Conservation (phyloP, 2,329 filamentous ascomycete genomes). For the Hypoxylon sp. region DNA sequence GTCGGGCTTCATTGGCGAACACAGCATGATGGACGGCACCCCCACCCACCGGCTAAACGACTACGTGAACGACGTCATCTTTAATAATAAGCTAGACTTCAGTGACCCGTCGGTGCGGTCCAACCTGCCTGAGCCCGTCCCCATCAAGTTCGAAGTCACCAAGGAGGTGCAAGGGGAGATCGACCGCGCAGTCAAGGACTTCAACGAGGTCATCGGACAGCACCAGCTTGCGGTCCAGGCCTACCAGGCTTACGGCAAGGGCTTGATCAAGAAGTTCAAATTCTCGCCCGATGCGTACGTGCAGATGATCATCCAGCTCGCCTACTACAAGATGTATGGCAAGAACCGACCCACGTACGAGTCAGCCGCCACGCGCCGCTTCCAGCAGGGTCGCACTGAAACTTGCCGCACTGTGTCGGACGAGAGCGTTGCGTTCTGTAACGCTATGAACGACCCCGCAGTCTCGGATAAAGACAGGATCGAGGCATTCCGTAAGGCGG, state of each 20-base stretch:
- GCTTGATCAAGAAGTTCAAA: constrained; percentile 99
- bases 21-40: constrained; percentile 99
- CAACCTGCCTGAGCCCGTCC: constrained; percentile 83
- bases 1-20: constrained; percentile 97
- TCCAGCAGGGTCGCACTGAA: constrained; percentile 96
- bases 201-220: constrained; percentile 83
- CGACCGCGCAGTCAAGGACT: constrained; percentile 82
- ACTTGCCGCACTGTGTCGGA: constrained; percentile 94
- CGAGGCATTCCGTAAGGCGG: constrained; percentile 84
- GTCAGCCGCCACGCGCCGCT: constrained; percentile 92
- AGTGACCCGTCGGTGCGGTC: constrained; percentile 83
- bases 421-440: constrained; percentile 91
- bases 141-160: constrained; percentile 84
- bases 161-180: constrained; percentile 83
- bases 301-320: constrained; percentile 98
- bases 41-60: constrained; percentile 98
- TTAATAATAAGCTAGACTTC: constrained; percentile 94
- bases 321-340: constrained; percentile 99
- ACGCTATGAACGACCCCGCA: constrained; percentile 81
- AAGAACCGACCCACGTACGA: constrained; percentile 98
- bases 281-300: constrained; percentile 98
- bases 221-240: constrained; percentile 95
- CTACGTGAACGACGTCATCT: constrained; percentile 91
- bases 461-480: constrained; percentile 75
- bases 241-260: constrained; percentile 98